Evolutionary conservation across 805 yeast genomes (phyloP), one percentile per base, ranked within the genome.

Genomic region (Lipomyces lipofer): DNA sequence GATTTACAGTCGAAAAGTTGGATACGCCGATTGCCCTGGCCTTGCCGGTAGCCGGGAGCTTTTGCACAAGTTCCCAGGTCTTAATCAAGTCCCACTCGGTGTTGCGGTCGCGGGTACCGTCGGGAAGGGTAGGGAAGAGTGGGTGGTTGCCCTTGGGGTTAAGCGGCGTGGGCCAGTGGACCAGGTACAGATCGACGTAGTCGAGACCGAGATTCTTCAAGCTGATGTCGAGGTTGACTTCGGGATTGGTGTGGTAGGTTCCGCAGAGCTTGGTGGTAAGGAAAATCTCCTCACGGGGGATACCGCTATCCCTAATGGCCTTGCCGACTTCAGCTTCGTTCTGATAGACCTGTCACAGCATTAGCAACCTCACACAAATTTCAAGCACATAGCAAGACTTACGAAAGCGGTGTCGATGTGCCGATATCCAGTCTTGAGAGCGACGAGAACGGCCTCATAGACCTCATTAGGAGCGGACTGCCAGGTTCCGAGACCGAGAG

Each of bases 161-260:
- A 54, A 79, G 68, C 10, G 85, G 73, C 39, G 79, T 78, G 4
- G 96, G 96, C 95, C 95, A 88, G 71, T 88, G 96, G 68, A 88
- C 78, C 66, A 88, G 76, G 67, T 83, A 83, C 35, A 88, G 73
- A 67, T 88, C 96, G 49, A 88, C 85, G 65, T 88, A 88, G 47
- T 85, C 92, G 62, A 86, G 66, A 0, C 83, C 83, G 58, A 88
- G 74, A 65, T 83, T 81, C 62, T 76, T 64, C 64, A 88, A 74
- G 5, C 91, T 84, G 47, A 71, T 73, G 9, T 81, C 77, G 38
- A 87, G 70, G 9, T 85, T 86, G 19, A 66, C 72, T 32, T 66
- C 78, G 10, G 83, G 83, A 21, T 69, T 56, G 44, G 60, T 61
- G 51, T 69, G 69, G 63, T 61, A 69, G 28, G 74, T 63, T 15